These are phyloP conservation scores for Annona cherimola DNA, from an alignment of 164 flowering plant genomes.

Conservation along the genomic window DNA sequence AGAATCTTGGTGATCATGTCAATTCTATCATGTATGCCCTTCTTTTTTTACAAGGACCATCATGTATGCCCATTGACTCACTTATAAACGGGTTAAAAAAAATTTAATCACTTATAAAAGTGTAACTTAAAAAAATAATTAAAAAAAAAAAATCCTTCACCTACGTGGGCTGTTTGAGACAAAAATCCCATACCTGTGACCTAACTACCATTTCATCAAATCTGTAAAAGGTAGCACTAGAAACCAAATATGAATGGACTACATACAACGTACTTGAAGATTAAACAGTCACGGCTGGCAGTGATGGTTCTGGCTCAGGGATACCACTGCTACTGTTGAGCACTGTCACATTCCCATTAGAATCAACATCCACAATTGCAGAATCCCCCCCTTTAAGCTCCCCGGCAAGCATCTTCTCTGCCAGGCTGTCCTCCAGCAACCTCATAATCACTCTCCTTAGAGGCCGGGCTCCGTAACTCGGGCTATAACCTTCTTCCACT, in stretches of 20 bases:
- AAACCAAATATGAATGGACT: too few species aligned
- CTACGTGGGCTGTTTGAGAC: too few species aligned
- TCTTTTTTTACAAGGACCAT: too few species aligned
- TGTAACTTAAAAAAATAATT: too few species aligned
- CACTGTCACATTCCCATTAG: conserved; percentile 25
- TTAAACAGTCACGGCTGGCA: conserved; percentile 3
- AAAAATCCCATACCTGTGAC: neutral
- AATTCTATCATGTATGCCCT: too few species aligned
- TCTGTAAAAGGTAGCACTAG: neutral
- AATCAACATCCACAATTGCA: conserved; percentile 30
- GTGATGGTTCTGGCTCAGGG: conserved; percentile 6
- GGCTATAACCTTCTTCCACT: conserved; percentile 37
- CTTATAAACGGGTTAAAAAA: too few species aligned
- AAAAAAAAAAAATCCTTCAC: too few species aligned
- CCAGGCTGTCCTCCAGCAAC: conserved; percentile 41
- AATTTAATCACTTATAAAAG: too few species aligned
- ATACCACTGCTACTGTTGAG: conserved; percentile 8
- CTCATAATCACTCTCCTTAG: conserved; percentile 38
- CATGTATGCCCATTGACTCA: too few species aligned
- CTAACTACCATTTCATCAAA: neutral
- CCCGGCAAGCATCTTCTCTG: conserved; percentile 33
- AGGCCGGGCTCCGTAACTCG: conserved; percentile 44
- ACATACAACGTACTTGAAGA: neutral
- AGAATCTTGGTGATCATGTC: too few species aligned
- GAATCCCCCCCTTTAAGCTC: conserved; percentile 44